Conservation (phyloP, 1,139 yeast species). For the Spathaspora sp. region DNA sequence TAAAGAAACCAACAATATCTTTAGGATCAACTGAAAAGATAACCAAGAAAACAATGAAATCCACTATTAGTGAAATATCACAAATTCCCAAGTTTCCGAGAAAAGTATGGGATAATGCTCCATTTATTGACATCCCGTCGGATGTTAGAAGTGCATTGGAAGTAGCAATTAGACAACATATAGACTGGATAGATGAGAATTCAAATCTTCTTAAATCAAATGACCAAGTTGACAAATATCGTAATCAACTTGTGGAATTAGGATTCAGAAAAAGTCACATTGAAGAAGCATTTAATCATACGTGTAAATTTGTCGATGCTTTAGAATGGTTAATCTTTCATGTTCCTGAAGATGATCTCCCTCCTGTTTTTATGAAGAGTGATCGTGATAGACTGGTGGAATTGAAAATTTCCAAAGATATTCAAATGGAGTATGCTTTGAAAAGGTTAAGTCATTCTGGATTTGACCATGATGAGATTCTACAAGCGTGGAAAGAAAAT, state of each 20-base stretch:
- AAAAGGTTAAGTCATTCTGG: slow-evolving; percentile 67
- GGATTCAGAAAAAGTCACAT: slow-evolving; percentile 76
- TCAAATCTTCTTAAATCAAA: slow-evolving; percentile 3
- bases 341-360: slow-evolving; percentile 92
- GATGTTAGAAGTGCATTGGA: slow-evolving; percentile 56
- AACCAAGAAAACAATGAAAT: not conserved
- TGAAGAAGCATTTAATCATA: slow-evolving; percentile 66
- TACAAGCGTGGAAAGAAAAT: slow-evolving; percentile 43
- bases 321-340: slow-evolving; percentile 85
- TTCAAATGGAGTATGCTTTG: slow-evolving; percentile 41
- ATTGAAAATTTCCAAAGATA: slow-evolving; percentile 46
- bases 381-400: slow-evolving; percentile 48
- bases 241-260: slow-evolving; percentile 34
- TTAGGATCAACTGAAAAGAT: slow-evolving; percentile 21
- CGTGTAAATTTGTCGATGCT: slow-evolving; percentile 52
- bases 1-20: slow-evolving; percentile 42
- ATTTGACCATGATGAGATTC: slow-evolving; percentile 62
- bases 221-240: not conserved
- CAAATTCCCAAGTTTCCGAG: slow-evolving; percentile 40
- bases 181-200: slow-evolving; percentile 48
- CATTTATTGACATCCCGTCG: slow-evolving; percentile 51
- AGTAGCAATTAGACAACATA: slow-evolving; percentile 49
- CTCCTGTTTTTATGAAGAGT: slow-evolving; percentile 49
- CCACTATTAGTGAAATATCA: not conserved
- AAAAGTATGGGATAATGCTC: slow-evolving; percentile 66